Base-by-base conservation (phyloP, 331 rosid species). In the Quercus phellos region DNA sequence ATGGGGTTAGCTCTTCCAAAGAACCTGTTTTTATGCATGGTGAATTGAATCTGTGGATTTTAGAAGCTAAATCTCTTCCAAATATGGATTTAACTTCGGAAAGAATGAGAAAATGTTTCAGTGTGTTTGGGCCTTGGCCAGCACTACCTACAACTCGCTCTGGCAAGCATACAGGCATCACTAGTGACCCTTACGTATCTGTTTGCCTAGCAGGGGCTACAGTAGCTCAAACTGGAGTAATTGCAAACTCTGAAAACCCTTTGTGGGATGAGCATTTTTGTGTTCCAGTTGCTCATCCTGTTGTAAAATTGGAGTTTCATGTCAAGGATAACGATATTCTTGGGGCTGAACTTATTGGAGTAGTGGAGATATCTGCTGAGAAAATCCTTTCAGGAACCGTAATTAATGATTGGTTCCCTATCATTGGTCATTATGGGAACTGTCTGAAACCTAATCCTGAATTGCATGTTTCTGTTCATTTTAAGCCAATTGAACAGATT, bases 131-230 rank as follows among this genome's bases (percentile, higher is more conserved):
- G 26, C 70, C 81, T 66, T 87, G 88, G 43, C 72, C 89, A 3
- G 60, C 85, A 27, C 92, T 85, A 51, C 87, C 79, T 2, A 85
- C 75, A 74, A 58, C 85, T 5, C 85, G 17, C 61, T 72, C 90
- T 2, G 88, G 92, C 53, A 91, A 77, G 26, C 85, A 82, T 13
- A 35, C 85, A 26, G 71, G 76, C 80, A 89, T 89, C 72, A 91
- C 93, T 9, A 91, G 96, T 74, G 96, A 89, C 68, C 96, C 96
- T 73, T 91, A 89, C 75, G 93, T 91, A 34, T 91, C 93, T 27
- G 82, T 91, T 3, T 84, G 90, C 79, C 61, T 91, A 14, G 84
- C 90, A 51, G 92, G 90, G 18, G 96, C 96, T 12, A 89, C 96
- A 58, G 81, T 89, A 26, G 96, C 90, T 67, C 90, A 83, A 70